Conservation (phyloP, 495 filamentous ascomycete species). For the Parachaetomium inaequale region DNA sequence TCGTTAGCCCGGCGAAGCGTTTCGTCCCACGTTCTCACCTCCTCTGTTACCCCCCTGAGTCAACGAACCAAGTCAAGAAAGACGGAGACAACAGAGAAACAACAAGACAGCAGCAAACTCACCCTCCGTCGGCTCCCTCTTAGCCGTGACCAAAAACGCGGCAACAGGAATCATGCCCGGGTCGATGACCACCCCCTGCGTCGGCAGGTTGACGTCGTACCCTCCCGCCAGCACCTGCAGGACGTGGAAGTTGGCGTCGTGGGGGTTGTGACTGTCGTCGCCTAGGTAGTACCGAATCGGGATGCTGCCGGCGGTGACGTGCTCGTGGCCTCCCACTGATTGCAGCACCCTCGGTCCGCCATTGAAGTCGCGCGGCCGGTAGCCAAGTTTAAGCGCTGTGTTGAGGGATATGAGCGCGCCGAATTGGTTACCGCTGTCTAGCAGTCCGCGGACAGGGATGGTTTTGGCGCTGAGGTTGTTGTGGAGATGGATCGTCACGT, state of each 20-base stretch:
- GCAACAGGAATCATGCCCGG: neutral
- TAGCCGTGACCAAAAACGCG: neutral
- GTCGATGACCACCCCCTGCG: neutral
- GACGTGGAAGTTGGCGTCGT: neutral
- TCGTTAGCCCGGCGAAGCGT: neutral
- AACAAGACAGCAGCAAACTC: neutral
- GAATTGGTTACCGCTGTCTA: neutral
- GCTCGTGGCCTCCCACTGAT: neutral
- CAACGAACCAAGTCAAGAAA: neutral
- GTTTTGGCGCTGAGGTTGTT: no score
- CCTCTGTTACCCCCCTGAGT: neutral
- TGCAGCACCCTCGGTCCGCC: neutral
- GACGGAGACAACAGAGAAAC: neutral
- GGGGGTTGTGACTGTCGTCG: neutral
- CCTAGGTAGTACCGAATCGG: neutral
- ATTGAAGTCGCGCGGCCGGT: neutral
- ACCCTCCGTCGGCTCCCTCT: neutral
- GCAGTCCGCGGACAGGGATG: no score
- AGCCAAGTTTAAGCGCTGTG: neutral
- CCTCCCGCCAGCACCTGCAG: neutral
- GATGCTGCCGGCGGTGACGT: neutral
- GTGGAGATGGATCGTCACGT: no score
- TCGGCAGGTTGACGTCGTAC: neutral
- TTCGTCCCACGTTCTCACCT: neutral
- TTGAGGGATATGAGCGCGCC: neutral